Evolutionary conservation across 768 basidiomycete species (phyloP).

Genomic region (Mycena rosella): DNA sequence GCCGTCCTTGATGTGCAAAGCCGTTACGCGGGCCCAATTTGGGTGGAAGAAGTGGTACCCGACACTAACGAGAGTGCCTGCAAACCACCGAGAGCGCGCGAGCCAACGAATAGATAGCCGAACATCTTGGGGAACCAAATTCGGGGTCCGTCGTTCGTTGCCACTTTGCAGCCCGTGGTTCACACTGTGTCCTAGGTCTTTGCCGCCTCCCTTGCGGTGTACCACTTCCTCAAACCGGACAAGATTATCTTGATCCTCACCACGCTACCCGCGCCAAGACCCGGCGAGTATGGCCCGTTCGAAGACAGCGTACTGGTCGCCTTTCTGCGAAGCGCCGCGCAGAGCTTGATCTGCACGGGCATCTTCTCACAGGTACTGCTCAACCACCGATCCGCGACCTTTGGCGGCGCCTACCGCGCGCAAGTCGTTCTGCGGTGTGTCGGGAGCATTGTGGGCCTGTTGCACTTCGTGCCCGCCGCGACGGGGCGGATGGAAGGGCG

Average conservation of each 20-base stretch:
- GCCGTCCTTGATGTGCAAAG: conserved; percentile 45
- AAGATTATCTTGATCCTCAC: conserved; percentile 10
- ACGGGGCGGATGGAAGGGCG: conserved; percentile 27
- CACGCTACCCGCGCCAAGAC: conserved; percentile 5
- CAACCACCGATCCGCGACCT: conserved; percentile 39
- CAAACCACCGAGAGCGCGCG: conserved; percentile 47
- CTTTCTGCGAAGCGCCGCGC: not conserved
- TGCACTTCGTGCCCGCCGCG: conserved; percentile 20
- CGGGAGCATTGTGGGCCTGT: not conserved
- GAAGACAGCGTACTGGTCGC: not conserved
- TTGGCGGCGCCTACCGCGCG: conserved; percentile 41
- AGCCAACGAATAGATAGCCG: conserved; percentile 21
- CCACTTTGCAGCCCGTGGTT: conserved; percentile 14
- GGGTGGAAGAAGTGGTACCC: conserved; percentile 43
- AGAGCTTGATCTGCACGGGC: conserved; percentile 28
- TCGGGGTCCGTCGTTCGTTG: conserved; percentile 13
- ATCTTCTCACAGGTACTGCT: conserved; percentile 40
- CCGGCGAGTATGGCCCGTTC: conserved; percentile 1
- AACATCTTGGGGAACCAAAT: conserved; percentile 18
- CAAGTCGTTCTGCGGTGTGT: conserved; percentile 6
- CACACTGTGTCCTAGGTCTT: conserved; percentile 27
- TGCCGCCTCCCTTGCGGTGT: not conserved
- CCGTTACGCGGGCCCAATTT: conserved; percentile 41
- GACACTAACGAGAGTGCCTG: conserved; percentile 32
- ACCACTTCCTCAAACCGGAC: conserved; percentile 1